Percentiles rank a stretch among this genome's conserved stretches.
These are phyloP conservation scores for Cadophora gregata DNA, from an alignment of 2,329 filamentous ascomycete species.

Conservation along the genomic window DNA sequence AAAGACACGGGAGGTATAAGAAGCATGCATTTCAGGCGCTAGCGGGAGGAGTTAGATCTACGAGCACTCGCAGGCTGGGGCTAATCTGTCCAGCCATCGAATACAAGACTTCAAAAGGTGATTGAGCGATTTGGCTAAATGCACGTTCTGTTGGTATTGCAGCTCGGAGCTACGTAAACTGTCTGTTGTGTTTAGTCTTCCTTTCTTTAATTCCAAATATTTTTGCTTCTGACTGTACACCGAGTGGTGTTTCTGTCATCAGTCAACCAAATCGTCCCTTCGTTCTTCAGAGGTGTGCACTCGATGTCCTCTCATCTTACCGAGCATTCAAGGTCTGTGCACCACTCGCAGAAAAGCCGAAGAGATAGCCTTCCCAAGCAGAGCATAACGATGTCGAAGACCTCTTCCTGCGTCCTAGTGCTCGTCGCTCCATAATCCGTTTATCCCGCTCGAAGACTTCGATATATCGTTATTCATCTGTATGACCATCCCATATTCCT, in stretches of 20 bases:
- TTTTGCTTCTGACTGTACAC: background rate
- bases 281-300: background rate
- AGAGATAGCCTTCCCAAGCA: too few species aligned
- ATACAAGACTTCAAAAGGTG: background rate
- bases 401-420: too few species aligned
- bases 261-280: background rate
- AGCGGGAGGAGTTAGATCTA: slow-evolving; percentile 19
- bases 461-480: too few species aligned
- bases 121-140: background rate
- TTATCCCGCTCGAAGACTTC: too few species aligned
- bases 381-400: too few species aligned
- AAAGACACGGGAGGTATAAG: background rate
- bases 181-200: background rate
- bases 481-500: too few species aligned
- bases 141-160: background rate
- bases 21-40: slow-evolving; percentile 25
- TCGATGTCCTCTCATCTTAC: too few species aligned
- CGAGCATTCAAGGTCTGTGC: too few species aligned
- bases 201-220: background rate
- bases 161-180: background rate
- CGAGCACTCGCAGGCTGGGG: slow-evolving; percentile 1
- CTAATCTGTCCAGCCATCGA: slow-evolving; percentile 5
- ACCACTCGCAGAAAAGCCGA: too few species aligned
- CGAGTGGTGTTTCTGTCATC: background rate
- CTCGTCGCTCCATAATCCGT: too few species aligned